These are phyloP conservation scores for Eucalyptus regnans DNA, from an alignment of 345 rosid species.

Conservation along the genomic window DNA sequence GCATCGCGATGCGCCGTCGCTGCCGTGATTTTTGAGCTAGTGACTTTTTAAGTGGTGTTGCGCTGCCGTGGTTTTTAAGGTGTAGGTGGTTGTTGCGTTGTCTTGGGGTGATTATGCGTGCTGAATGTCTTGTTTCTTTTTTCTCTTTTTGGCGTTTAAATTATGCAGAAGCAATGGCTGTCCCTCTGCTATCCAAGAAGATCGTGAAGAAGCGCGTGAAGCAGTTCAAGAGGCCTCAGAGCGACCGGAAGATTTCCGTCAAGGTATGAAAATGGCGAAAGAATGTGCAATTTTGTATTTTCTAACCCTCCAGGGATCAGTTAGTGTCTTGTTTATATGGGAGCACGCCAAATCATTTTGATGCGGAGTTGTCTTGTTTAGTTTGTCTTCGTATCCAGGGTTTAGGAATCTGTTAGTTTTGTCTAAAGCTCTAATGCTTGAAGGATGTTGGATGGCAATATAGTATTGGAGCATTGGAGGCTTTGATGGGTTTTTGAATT, in stretches of 20 bases:
- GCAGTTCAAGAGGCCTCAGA: slow-evolving; percentile 59
- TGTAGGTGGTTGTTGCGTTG: neutral
- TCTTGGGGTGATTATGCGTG: neutral
- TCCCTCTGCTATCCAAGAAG: slow-evolving; percentile 48
- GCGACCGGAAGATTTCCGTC: slow-evolving; percentile 48
- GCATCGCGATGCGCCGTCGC: neutral
- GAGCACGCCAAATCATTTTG: neutral
- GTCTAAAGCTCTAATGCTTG: neutral
- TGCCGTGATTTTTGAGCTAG: neutral
- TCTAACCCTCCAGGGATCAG: neutral
- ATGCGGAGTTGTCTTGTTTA: neutral
- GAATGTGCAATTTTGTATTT: neutral
- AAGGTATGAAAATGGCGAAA: slow-evolving; percentile 10
- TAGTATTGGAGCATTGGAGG: neutral
- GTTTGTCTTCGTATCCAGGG: neutral
- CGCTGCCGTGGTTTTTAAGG: neutral
- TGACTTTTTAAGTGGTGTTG: neutral
- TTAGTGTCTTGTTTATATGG: neutral
- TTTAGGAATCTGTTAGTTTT: neutral
- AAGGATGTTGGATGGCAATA: neutral
- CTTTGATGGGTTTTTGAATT: neutral
- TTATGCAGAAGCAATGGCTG: slow-evolving; percentile 35
- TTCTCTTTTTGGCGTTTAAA: neutral
- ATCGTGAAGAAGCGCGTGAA: slow-evolving; percentile 60
- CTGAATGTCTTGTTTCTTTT: neutral